A percentile compares a stretch with the other conserved stretches of the same genome.
Conservation (phyloP, 352 stramenopile genomes). For the Globisporangium middletonii region DNA sequence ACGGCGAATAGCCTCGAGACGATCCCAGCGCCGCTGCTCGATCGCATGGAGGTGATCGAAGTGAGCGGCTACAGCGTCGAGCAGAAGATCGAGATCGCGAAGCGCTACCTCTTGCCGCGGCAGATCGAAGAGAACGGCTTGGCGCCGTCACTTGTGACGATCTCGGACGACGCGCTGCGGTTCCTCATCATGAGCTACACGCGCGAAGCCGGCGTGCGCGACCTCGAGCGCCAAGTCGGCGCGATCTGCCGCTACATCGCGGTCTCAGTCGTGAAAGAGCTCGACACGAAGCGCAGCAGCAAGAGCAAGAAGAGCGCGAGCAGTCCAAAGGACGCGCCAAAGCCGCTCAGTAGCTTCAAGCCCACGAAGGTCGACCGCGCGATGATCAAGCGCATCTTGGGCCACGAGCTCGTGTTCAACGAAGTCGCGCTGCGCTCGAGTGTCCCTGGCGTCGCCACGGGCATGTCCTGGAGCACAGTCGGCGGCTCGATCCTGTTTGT, state of each 20-base stretch:
- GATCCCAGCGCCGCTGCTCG: constrained; percentile 66
- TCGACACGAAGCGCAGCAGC: constrained; percentile 17
- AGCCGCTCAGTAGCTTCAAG: constrained; percentile 24
- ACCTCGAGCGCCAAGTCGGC: constrained; percentile 74
- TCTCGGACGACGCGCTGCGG: constrained; percentile 55
- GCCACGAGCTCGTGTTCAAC: constrained; percentile 65
- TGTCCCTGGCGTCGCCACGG: constrained; percentile 65
- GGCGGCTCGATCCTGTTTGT: constrained; percentile 84
- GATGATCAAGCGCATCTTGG: constrained; percentile 55
- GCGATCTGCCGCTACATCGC: constrained; percentile 71
- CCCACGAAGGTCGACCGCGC: constrained; percentile 40
- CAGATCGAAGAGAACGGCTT: constrained; percentile 76
- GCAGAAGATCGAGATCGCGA: constrained; percentile 81
- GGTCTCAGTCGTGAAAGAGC: constrained; percentile 59
- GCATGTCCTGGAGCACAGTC: constrained; percentile 79
- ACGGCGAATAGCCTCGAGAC: constrained; percentile 81
- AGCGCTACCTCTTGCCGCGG: constrained; percentile 68
- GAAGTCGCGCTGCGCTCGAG: constrained; percentile 65
- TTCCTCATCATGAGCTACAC: constrained; percentile 82
- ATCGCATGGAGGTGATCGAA: constrained; percentile 85
- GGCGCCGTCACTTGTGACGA: constrained; percentile 29
- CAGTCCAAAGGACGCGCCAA: constrained; percentile 3
- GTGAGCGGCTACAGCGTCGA: constrained; percentile 76
- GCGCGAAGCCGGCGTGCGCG: constrained; percentile 81
- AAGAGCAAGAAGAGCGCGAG: constrained; percentile 10